Conservation (phyloP, 441 rosid species). For the Rhodomyrtus psidioides region DNA sequence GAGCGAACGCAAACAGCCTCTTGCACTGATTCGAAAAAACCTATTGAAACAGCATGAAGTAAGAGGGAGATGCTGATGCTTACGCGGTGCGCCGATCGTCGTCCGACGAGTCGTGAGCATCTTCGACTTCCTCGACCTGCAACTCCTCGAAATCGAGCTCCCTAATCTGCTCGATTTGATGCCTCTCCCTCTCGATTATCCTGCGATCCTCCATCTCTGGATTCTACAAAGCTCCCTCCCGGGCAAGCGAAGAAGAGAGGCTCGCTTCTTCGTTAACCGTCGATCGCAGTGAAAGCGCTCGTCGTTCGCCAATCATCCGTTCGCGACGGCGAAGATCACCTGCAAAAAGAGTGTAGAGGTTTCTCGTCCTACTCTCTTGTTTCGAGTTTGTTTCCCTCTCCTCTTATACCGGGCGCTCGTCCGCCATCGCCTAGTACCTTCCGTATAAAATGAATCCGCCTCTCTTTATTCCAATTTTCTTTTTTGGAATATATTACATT, state of each 20-base stretch:
- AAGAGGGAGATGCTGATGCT: neutral
- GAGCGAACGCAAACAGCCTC: neutral
- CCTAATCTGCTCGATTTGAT: conserved; percentile 75
- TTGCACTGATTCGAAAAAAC: neutral
- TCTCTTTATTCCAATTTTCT: neutral
- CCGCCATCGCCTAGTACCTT: neutral
- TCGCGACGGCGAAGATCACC: neutral
- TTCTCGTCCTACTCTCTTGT: neutral
- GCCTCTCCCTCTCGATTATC: conserved; percentile 60
- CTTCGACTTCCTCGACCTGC: conserved; percentile 82
- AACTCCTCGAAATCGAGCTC: conserved; percentile 78
- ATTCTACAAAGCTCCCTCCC: neutral
- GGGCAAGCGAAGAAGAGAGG: neutral
- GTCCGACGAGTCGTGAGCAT: conserved; percentile 37
- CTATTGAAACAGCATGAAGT: neutral
- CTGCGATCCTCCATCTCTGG: conserved; percentile 17
- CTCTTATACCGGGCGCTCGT: neutral
- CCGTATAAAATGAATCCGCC: neutral
- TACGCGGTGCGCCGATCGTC: conserved; percentile 34
- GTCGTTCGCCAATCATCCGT: neutral
- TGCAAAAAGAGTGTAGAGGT: neutral
- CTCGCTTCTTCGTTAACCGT: neutral
- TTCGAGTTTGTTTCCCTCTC: neutral
- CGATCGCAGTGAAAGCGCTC: neutral
- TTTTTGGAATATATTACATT: neutral